Base-by-base conservation (phyloP, 2,329 filamentous ascomycete species). In the Claviceps purpurea region DNA sequence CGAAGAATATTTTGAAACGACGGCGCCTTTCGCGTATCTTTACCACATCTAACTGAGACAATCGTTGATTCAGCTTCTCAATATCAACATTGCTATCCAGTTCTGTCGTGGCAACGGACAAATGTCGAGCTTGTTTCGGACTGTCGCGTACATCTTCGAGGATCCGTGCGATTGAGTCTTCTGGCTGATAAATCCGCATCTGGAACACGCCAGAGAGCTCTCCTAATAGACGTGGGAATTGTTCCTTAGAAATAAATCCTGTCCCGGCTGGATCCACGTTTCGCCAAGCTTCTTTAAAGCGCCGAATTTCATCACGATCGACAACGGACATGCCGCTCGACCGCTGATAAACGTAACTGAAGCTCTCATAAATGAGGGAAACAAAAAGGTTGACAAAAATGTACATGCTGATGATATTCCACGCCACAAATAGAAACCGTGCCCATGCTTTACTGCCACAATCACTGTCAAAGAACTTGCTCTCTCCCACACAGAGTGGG, bases 381-480 rank as follows among this genome's bases (percentile, higher is more conserved):
- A 98, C 91, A 67, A 98, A 98, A 64, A 98, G 73, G 63, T 91
- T 96, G 64, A 97, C 91, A 63, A 98, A 98, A 62, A 98, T 95
- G 70, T 98, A 98, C 93, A 98, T 98, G 85, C 91, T 97, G 68
- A 98, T 78, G 61, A 98, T 91, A 72, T 98, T 98, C 93, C 93
- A 98, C 4, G 85, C 81, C 53, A 97, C 89, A 72, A 98, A 98
- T 10, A 98, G 74, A 38, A 83, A 81, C 50, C 89, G 78, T 7
- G 93, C 89, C 89, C 93, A 98, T 41, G 82, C 78, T 49, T 82
- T 79, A 69, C 91, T 95, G 54, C 93, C 93, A 63, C 93, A 98
- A 68, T 98, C 94, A 61, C 89, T 93, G 43, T 87, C 73, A 61
- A 89, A 91, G 67, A 95, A 96, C 41, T 77, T 76, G 1, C 71